Conservation (phyloP, 352 stramenopile genomes). For the Globisporangium spiculum region DNA sequence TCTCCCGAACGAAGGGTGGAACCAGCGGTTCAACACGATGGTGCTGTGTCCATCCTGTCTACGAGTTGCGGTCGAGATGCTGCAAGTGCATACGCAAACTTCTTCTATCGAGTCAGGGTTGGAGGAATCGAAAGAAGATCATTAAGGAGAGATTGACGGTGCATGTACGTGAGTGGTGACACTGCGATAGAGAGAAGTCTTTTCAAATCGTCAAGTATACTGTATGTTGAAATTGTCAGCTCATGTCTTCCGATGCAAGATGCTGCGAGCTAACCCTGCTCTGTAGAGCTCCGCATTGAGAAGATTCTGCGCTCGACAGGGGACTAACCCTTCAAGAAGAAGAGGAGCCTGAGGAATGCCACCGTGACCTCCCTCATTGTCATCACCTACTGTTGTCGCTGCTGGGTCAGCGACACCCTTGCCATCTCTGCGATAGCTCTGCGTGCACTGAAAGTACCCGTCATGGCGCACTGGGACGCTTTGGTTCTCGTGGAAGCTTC, state of each 20-base stretch:
- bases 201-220: neutral
- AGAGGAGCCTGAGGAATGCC: neutral
- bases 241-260: conserved; percentile 6
- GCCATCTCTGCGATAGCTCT: conserved; percentile 10
- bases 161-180: neutral
- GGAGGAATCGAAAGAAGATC: conserved; percentile 13
- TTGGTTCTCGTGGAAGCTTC: neutral
- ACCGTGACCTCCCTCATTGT: neutral
- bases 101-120: neutral
- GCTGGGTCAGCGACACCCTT: neutral
- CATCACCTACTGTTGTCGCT: neutral
- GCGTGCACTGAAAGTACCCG: conserved; percentile 47
- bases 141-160: neutral
- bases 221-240: neutral
- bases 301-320: conserved; percentile 24
- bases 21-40: conserved; percentile 53
- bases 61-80: conserved; percentile 21
- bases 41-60: conserved; percentile 50
- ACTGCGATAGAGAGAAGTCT: neutral
- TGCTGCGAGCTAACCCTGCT: neutral
- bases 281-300: conserved; percentile 22
- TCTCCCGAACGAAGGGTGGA: conserved; percentile 31
- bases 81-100: conserved; percentile 5
- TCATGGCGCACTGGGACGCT: conserved; percentile 36
- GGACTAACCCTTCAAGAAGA: conserved; percentile 15